These are phyloP conservation scores for Simplicillium aogashimaense DNA, from an alignment of 2,329 filamentous ascomycete species.

Conservation along the genomic window DNA sequence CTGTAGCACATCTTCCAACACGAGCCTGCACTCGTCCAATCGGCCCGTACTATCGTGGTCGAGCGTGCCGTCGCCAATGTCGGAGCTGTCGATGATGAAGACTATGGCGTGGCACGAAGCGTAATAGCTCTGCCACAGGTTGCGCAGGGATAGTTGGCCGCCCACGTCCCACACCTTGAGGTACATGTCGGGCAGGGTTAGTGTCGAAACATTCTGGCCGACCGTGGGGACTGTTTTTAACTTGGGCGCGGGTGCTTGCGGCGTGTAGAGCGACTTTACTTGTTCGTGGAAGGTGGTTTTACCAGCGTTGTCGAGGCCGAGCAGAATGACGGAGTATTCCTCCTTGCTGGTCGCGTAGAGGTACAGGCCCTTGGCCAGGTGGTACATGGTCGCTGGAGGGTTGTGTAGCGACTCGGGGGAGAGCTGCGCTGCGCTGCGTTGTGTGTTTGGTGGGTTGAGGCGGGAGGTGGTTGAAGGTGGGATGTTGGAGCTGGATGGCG, in stretches of 20 bases:
- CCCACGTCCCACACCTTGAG: constrained; percentile 98
- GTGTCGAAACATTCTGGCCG: constrained; percentile 90
- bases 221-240: constrained; percentile 90
- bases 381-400: constrained; percentile 58
- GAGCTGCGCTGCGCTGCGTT: too few species aligned
- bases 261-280: constrained; percentile 79
- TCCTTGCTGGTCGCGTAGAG: constrained; percentile 95
- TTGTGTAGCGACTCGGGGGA: background rate
- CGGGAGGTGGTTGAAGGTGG: too few species aligned
- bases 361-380: constrained; percentile 90
- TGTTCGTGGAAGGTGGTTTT: constrained; percentile 98
- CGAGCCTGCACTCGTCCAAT: constrained; percentile 78
- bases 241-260: constrained; percentile 51
- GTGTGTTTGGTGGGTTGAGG: too few species aligned
- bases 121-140: constrained; percentile 96
- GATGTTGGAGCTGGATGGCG: too few species aligned
- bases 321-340: constrained; percentile 95
- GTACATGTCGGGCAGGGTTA: constrained; percentile 88
- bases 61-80: constrained; percentile 76
- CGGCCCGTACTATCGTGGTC: constrained; percentile 43
- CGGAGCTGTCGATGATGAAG: constrained; percentile 92
- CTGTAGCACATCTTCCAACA: constrained; percentile 82
- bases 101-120: constrained; percentile 89
- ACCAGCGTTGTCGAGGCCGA: constrained; percentile 95
- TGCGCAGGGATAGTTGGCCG: constrained; percentile 79